Evolutionary conservation across 371 early-diverging fungal species (phyloP).

Genomic region (Mucor irregularis): DNA sequence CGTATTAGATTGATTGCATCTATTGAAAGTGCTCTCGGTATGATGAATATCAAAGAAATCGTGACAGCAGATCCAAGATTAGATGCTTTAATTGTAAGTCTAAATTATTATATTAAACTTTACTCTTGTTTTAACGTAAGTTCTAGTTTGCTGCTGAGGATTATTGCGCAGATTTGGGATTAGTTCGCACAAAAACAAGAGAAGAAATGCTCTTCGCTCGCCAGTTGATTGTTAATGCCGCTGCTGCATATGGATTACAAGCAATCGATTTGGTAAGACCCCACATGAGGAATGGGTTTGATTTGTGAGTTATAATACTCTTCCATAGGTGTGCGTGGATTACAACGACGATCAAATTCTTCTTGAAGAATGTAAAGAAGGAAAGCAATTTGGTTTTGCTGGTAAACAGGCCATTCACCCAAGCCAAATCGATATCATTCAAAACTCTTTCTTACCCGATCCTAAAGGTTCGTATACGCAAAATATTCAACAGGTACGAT

Average conservation of each 20-base stretch:
- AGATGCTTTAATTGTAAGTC: conserved; percentile 73
- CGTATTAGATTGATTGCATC: conserved; percentile 81
- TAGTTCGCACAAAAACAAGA: conserved; percentile 72
- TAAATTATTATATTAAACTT: not conserved
- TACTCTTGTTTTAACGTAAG: not conserved
- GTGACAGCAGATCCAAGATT: conserved; percentile 69
- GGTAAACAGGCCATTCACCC: conserved; percentile 97
- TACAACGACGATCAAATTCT: conserved; percentile 68
- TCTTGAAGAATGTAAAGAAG: conserved; percentile 82
- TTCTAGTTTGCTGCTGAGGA: conserved; percentile 92
- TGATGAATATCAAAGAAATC: conserved; percentile 86
- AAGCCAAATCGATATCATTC: conserved; percentile 82
- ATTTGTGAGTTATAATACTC: not conserved
- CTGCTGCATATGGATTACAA: conserved; percentile 83
- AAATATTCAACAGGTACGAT: no score
- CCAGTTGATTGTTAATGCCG: conserved; percentile 77
- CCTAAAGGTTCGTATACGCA: conserved; percentile 48
- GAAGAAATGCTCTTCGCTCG: conserved; percentile 80
- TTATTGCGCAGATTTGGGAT: conserved; percentile 85
- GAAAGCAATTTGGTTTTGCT: conserved; percentile 88
- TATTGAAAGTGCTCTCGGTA: conserved; percentile 83
- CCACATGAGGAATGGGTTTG: not conserved
- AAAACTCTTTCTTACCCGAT: conserved; percentile 75
- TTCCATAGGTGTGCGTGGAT: conserved; percentile 80
- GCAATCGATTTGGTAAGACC: conserved; percentile 82